Percentiles rank a stretch among this genome's conserved stretches.
phyloP scores from a whole-genome alignment of 495 filamentous ascomycete species.

The Chaetomium fimeti region DNA sequence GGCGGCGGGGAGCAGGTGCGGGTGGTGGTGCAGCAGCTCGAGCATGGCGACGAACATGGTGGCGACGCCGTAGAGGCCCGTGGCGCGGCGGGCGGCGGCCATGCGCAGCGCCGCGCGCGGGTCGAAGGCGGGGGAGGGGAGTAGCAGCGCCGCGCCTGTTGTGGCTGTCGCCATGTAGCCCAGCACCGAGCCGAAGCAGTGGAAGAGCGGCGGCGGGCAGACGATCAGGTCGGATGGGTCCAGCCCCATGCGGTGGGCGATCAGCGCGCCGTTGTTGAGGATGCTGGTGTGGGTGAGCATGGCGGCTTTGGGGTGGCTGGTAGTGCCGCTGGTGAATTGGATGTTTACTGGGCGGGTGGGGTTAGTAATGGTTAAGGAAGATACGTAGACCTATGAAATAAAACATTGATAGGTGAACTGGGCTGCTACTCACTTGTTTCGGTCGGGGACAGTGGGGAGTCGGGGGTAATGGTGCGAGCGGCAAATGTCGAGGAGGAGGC shows the following conservation, averaged over 20 bases:
- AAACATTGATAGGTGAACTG: no score
- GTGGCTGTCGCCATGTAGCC: slow-evolving; percentile 95
- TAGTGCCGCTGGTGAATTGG: slow-evolving; percentile 96
- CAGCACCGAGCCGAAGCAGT: slow-evolving; percentile 85
- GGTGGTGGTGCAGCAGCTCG: slow-evolving; percentile 62
- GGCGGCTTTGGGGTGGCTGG: slow-evolving; percentile 84
- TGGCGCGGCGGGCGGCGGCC: slow-evolving; percentile 72
- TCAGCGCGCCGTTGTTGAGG: slow-evolving; percentile 74
- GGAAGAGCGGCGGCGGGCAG: slow-evolving; percentile 70
- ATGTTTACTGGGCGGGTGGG: slow-evolving; percentile 61
- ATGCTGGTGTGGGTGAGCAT: slow-evolving; percentile 82
- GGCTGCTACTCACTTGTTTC: slow-evolving; percentile 52
- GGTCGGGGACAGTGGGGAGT: slow-evolving; percentile 54
- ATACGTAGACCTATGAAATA: no score
- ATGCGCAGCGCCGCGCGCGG: slow-evolving; percentile 66
- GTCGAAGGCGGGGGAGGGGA: slow-evolving; percentile 85
- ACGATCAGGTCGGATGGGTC: slow-evolving; percentile 62
- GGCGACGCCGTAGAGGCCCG: slow-evolving; percentile 87
- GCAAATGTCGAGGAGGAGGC: slow-evolving; percentile 27
- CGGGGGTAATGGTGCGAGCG: slow-evolving; percentile 43
- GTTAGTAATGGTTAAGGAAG: no score
- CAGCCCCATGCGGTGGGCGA: slow-evolving; percentile 66
- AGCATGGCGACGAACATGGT: slow-evolving; percentile 96
- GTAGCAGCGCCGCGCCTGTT: slow-evolving; percentile 79
- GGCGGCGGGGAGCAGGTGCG: slow-evolving; percentile 21